Evolutionary conservation across 2,329 filamentous ascomycete species (phyloP), one percentile per base, ranked within the genome.

Genomic region (Purpureocillium takamizusanense): DNA sequence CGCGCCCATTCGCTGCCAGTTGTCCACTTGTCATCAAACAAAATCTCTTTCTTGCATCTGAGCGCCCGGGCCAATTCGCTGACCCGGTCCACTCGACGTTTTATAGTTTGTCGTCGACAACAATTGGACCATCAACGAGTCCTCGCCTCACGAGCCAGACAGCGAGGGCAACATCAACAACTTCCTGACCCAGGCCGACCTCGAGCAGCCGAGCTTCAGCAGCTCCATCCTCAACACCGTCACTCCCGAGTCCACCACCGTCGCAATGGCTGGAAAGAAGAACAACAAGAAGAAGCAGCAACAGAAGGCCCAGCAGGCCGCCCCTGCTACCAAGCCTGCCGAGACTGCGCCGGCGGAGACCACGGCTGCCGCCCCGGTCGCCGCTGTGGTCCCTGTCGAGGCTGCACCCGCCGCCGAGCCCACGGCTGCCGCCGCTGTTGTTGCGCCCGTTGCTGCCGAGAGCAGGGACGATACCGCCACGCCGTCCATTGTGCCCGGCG

Each of bases 91-190:
- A 36, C 39, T 37, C 34, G 40, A 42, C 10, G 6, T 51, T 39
- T 12, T 52, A 39, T 60, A 95, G 90, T 98, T 95, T 62, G 85
- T 98, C 52, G 90, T 95, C 49, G 87, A 98, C 74, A 86, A 85
- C 50, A 77, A 76, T 51, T 98, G 92, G 92, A 80, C 79, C 36
- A 84, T 81, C 59, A 89, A 95, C 63, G 78, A 81, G 52, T 78
- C 79, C 42, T 83, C 81, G 31, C 84, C 85, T 42, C 81, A 83
- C 64, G 89, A 95, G 66, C 77, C 78, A 55, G 90, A 95, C 70
- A 74, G 76, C 48, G 72, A 80, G 54, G 83, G 85, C 54, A 95
- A 90, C 73, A 71, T 88, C 53, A 97, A 97, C 74, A 97, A 97
- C 77, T 79, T 95, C 47, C 75, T 98, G 41, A 75, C 76, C 31